These are phyloP conservation scores for Hyaloscypha variabilis DNA, from an alignment of 495 filamentous ascomycete genomes.

Conservation along the genomic window DNA sequence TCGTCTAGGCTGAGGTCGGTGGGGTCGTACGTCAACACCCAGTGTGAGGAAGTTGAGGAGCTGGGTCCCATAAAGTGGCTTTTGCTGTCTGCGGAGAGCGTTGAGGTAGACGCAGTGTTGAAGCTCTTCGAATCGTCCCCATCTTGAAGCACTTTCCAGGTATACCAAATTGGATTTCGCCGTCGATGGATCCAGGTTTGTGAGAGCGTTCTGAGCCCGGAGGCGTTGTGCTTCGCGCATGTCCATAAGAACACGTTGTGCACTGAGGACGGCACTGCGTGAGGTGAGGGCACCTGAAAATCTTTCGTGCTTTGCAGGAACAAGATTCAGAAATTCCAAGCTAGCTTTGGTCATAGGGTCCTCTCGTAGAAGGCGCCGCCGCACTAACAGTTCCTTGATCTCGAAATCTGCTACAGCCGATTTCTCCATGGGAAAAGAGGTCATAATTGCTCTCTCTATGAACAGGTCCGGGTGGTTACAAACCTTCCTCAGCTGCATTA, in stretches of 20 bases:
- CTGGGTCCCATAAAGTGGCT: conserved; percentile 78
- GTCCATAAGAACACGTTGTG: conserved; percentile 61
- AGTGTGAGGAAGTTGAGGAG: conserved; percentile 73
- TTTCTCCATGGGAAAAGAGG: conserved; percentile 89
- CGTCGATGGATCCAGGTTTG: conserved; percentile 58
- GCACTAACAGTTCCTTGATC: conserved; percentile 72
- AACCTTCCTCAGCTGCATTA: conserved; percentile 97
- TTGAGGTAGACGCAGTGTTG: conserved; percentile 82
- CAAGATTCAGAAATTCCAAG: conserved; percentile 79
- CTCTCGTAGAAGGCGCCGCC: conserved; percentile 64
- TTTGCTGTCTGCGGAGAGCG: conserved; percentile 75
- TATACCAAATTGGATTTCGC: conserved; percentile 71
- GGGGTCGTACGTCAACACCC: conserved; percentile 55
- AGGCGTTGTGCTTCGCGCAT: conserved; percentile 64
- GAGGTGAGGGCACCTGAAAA: conserved; percentile 63
- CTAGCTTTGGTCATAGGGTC: conserved; percentile 68
- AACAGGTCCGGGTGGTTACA: conserved; percentile 99
- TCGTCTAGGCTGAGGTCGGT: conserved; percentile 54
- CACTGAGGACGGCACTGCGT: conserved; percentile 64
- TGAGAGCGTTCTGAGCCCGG: conserved; percentile 62
- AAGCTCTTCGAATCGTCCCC: conserved; percentile 75
- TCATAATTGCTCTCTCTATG: conserved; percentile 96
- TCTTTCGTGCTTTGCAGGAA: conserved; percentile 71
- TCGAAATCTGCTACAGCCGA: conserved; percentile 81
- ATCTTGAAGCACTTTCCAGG: conserved; percentile 70